These are phyloP conservation scores for Jaminaea rosea DNA, from an alignment of 1,284 basidiomycete species.

Conservation along the genomic window DNA sequence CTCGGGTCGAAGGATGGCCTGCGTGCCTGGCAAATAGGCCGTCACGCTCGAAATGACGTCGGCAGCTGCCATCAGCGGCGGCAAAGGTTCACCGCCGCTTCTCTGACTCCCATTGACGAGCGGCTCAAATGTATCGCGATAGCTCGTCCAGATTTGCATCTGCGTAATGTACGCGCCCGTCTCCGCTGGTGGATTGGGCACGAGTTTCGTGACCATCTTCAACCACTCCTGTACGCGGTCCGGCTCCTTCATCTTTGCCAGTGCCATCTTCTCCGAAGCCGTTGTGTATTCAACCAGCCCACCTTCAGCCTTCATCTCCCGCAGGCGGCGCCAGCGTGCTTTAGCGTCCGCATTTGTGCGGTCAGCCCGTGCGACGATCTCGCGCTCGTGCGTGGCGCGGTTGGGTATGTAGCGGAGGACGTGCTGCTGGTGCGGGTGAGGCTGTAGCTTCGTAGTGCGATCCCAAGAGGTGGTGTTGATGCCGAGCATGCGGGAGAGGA, in stretches of 20 bases:
- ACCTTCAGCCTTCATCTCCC: not conserved
- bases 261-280: not conserved
- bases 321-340: not conserved
- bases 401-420: too few relatives aligned
- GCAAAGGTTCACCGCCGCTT: not conserved
- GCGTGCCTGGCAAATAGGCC: not conserved
- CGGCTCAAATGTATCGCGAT: not conserved
- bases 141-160: not conserved
- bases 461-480: not conserved
- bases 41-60: not conserved
- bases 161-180: not conserved
- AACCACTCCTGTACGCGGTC: not conserved
- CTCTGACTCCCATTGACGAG: not conserved
- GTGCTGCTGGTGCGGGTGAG: too few relatives aligned
- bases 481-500: not conserved
- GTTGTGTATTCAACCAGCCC: not conserved
- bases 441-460: not conserved
- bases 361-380: too few relatives aligned
- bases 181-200: too few relatives aligned
- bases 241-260: not conserved
- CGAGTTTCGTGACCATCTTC: not conserved
- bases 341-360: not conserved
- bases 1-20: not conserved
- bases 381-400: not conserved
- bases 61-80: not conserved